Evolutionary conservation across 2,329 filamentous ascomycete species (phyloP), one percentile per base, ranked within the genome.

Genomic region (Ophiostoma pallidulum): DNA sequence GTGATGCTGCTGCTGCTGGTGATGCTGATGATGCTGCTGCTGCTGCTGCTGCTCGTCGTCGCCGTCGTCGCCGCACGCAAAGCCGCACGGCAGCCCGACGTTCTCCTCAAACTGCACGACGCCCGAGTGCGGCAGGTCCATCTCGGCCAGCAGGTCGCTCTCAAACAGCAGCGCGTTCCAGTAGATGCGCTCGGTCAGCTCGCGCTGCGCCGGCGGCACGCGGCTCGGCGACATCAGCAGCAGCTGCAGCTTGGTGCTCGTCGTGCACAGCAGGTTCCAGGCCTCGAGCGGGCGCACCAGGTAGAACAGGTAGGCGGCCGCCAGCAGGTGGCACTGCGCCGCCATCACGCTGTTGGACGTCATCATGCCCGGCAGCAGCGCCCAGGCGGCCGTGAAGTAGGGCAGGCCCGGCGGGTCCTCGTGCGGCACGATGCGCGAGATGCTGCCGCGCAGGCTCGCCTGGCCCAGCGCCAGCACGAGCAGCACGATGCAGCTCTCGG

Each of bases 101-200:
- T 80, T 79, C 58, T 91, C 86, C 62, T 91, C 86, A 47, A 87
- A 87, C 55, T 87, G 82, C 19, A 88, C 84, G 43, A 91, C 85
- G 5, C 86, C 86, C 3, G 85, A 90, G 61, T 91, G 86, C 4
- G 86, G 86, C 14, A 92, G 71, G 60, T 91, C 86, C 29, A 91
- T 67, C 61, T 91, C 86, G 8, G 85, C 84, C 4, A 90, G 71
- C 33, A 91, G 71, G 60, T 91, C 86, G 59, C 80, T 89, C 63
- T 91, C 86, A 50, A 88, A 87, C 43, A 91, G 75, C 2, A 90
- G 69, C 3, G 85, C 74, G 56, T 92, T 91, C 86, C 86, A 92
- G 66, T 88, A 92, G 13, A 91, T 82, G 41, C 86, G 73, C 63
- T 88, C 84, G 41, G 80, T 79, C 26, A 91, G 64, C 60, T 90